A percentile compares a stretch with the other conserved stretches of the same genome.
phyloP scores from a whole-genome alignment of 768 basidiomycete genomes.

The Coprinellus aureogranulatus region DNA sequence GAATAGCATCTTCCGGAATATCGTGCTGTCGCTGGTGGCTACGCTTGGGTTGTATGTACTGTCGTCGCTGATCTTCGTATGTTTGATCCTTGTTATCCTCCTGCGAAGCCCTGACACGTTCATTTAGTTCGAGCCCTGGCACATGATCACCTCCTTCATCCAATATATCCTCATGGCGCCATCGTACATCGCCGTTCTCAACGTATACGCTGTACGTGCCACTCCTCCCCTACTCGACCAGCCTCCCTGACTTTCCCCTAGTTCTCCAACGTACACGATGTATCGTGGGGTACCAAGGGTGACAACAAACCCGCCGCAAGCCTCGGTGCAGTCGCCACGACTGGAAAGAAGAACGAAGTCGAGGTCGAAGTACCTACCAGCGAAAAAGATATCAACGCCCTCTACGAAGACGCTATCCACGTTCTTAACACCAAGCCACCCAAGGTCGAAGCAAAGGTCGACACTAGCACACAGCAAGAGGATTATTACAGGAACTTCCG shows the following conservation, averaged over 20 bases:
- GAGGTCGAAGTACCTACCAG: slow-evolving; percentile 84
- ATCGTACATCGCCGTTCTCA: slow-evolving; percentile 89
- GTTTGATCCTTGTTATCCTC: slow-evolving; percentile 29
- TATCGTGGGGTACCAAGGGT: slow-evolving; percentile 96
- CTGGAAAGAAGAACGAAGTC: slow-evolving; percentile 74
- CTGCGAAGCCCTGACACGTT: neutral
- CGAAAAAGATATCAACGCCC: slow-evolving; percentile 84
- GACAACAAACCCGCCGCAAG: slow-evolving; percentile 84
- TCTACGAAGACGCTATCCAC: slow-evolving; percentile 89
- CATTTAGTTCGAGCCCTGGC: slow-evolving; percentile 93
- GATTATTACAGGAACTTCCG: slow-evolving; percentile 88
- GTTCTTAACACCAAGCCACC: slow-evolving; percentile 77
- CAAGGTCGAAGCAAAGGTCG: slow-evolving; percentile 62
- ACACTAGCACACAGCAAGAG: slow-evolving; percentile 65
- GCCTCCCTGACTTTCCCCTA: slow-evolving; percentile 22
- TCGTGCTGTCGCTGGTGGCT: slow-evolving; percentile 80
- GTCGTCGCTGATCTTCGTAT: slow-evolving; percentile 79
- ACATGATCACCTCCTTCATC: slow-evolving; percentile 95
- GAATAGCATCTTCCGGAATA: slow-evolving; percentile 81
- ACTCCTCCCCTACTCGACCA: neutral
- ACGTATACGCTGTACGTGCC: slow-evolving; percentile 73
- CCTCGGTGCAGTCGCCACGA: slow-evolving; percentile 74
- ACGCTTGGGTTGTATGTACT: slow-evolving; percentile 88
- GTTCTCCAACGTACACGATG: slow-evolving; percentile 88
- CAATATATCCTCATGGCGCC: slow-evolving; percentile 92